phyloP scores from a whole-genome alignment of 352 stramenopile species.

The Phytophthora lateralis region DNA sequence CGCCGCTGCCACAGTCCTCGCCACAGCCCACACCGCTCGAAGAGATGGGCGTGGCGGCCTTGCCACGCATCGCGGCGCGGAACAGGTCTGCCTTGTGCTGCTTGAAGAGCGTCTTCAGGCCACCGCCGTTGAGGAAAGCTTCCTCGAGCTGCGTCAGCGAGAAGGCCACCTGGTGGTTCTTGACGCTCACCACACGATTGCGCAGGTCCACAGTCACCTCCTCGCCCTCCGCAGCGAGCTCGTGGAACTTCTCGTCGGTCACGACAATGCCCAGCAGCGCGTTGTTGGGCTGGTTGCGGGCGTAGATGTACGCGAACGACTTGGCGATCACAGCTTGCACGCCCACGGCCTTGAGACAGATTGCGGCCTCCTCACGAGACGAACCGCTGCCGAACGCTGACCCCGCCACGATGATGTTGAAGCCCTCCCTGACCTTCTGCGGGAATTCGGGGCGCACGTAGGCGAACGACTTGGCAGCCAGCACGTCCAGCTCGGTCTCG shows the following conservation, averaged over 20 bases:
- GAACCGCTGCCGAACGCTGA: constrained; percentile 78
- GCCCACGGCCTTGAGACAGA: constrained; percentile 81
- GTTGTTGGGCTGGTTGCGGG: constrained; percentile 86
- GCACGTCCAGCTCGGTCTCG: constrained; percentile 79
- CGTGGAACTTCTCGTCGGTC: constrained; percentile 81
- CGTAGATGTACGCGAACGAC: constrained; percentile 89
- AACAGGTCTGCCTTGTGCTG: constrained; percentile 88
- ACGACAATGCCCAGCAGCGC: constrained; percentile 81
- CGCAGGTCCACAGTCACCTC: constrained; percentile 77
- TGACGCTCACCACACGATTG: constrained; percentile 66
- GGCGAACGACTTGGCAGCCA: constrained; percentile 81
- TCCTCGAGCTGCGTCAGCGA: constrained; percentile 80
- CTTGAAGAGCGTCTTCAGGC: constrained; percentile 78
- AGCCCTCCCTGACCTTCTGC: constrained; percentile 68
- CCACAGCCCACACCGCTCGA: constrained; percentile 67
- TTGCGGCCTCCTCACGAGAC: constrained; percentile 79
- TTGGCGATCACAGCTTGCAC: constrained; percentile 85
- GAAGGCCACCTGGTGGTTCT: constrained; percentile 68
- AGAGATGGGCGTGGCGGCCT: constrained; percentile 60
- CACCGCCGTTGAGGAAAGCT: constrained; percentile 79
- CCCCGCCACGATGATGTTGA: constrained; percentile 83
- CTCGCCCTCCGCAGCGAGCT: constrained; percentile 65
- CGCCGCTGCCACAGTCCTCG: constrained; percentile 25
- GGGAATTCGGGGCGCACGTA: constrained; percentile 85
- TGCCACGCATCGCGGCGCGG: constrained; percentile 76